A percentile compares a stretch with the other conserved stretches of the same genome.
These are phyloP conservation scores for Xylaria palmicola DNA, from an alignment of 495 filamentous ascomycete species.

Conservation along the genomic window DNA sequence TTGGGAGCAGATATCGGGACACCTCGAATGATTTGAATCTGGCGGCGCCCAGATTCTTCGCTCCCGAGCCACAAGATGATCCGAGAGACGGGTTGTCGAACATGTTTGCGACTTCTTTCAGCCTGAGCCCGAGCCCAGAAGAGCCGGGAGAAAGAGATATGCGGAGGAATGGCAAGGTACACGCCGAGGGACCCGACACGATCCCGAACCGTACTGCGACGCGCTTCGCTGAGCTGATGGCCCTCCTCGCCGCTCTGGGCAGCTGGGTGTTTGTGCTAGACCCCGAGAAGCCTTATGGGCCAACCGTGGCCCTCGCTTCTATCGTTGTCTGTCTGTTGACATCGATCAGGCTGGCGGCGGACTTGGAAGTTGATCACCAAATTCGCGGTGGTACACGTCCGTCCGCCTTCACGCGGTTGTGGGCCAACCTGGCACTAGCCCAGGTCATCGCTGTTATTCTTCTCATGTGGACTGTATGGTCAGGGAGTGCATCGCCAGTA, in stretches of 20 bases:
- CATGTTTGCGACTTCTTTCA: conserved; percentile 33
- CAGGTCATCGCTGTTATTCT: conserved; percentile 24
- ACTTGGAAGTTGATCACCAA: conserved; percentile 24
- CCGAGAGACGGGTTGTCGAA: conserved; percentile 31
- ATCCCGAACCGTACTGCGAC: conserved; percentile 5
- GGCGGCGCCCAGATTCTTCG: conserved; percentile 27
- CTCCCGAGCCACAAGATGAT: conserved; percentile 28
- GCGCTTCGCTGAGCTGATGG: conserved; percentile 21
- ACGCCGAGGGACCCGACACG: not conserved
- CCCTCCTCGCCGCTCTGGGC: conserved; percentile 21
- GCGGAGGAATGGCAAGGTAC: not conserved
- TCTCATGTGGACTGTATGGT: conserved; percentile 30
- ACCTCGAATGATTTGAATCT: conserved; percentile 22
- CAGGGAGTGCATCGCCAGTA: conserved; percentile 10
- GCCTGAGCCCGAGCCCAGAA: conserved; percentile 28
- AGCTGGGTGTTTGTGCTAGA: conserved; percentile 24
- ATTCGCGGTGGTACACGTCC: conserved; percentile 19
- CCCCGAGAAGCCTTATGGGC: conserved; percentile 26
- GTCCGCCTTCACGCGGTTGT: conserved; percentile 19
- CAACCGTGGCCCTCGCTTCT: conserved; percentile 23
- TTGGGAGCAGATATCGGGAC: conserved; percentile 10
- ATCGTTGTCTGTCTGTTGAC: conserved; percentile 24
- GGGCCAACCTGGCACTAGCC: conserved; percentile 23
- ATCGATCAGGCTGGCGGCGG: conserved; percentile 29
- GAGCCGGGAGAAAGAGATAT: conserved; percentile 5